phyloP scores from a whole-genome alignment of 75 land plant genomes.

The Picea glauca region DNA sequence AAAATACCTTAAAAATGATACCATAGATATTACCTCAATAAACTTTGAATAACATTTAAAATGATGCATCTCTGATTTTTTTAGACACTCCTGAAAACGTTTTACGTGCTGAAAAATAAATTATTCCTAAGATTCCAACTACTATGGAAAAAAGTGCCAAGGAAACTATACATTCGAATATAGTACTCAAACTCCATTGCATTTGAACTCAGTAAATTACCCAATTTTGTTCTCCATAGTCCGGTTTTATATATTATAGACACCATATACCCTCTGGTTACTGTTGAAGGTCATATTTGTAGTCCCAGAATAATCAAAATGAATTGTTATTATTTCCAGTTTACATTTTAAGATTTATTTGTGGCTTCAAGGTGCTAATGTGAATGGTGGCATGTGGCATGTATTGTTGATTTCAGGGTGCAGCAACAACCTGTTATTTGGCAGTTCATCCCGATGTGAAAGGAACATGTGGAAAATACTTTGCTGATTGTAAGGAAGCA shows the following conservation, averaged over 20 bases:
- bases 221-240: too few relatives aligned
- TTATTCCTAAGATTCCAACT: neutral
- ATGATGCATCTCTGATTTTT: too few relatives aligned
- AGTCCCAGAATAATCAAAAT: neutral
- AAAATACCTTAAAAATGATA: too few relatives aligned
- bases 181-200: neutral
- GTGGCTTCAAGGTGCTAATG: neutral
- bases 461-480: constrained; percentile 40
- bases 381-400: neutral
- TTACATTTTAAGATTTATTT: neutral
- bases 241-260: neutral
- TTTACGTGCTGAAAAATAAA: too few relatives aligned
- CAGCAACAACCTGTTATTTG: constrained; percentile 45
- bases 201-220: neutral
- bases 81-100: too few relatives aligned
- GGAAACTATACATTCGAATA: neutral
- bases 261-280: neutral
- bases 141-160: neutral
- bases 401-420: constrained; percentile 31
- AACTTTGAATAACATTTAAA: too few relatives aligned
- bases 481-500: constrained; percentile 29
- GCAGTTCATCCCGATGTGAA: constrained; percentile 38
- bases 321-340: neutral
- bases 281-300: neutral
- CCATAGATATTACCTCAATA: too few relatives aligned